These are phyloP conservation scores for Aspergillus cristatus DNA, from an alignment of 495 filamentous ascomycete species.

Conservation along the genomic window DNA sequence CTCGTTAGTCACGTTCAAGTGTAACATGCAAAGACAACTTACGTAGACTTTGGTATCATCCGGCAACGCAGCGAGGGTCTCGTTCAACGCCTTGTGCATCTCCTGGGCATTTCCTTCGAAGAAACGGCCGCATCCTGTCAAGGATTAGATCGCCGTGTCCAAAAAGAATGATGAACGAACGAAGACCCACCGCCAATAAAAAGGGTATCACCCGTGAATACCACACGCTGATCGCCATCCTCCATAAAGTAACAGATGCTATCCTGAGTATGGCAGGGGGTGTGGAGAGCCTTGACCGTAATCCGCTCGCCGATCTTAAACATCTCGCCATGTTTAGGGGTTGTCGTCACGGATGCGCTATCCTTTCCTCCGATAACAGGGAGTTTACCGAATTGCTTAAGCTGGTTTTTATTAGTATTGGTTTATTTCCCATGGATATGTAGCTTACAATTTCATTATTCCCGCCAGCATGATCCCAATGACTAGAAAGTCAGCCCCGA, in stretches of 20 bases:
- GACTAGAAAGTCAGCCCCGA: conserved; percentile 41
- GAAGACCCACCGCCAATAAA: conserved; percentile 71
- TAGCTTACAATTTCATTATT: conserved; percentile 66
- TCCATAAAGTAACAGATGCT: conserved; percentile 89
- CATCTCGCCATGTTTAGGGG: conserved; percentile 60
- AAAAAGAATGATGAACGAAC: background rate
- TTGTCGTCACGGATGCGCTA: conserved; percentile 69
- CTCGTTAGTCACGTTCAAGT: no score
- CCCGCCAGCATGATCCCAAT: conserved; percentile 91
- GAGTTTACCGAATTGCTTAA: conserved; percentile 54
- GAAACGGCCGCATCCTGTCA: conserved; percentile 90
- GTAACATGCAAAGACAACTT: no score
- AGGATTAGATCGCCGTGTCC: background rate
- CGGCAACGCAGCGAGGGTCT: conserved; percentile 68
- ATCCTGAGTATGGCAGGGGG: conserved; percentile 96
- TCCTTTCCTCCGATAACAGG: conserved; percentile 82
- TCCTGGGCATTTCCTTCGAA: conserved; percentile 86
- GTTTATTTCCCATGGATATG: background rate
- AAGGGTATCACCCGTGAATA: conserved; percentile 94
- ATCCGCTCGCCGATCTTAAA: conserved; percentile 81
- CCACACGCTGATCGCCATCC: conserved; percentile 68
- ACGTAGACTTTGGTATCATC: conserved; percentile 93
- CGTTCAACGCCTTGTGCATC: conserved; percentile 89
- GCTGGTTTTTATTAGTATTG: conserved; percentile 36
- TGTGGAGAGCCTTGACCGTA: conserved; percentile 80